Conservation (phyloP, 192 early-diverging fungal genomes). For the Neocallimastix lanati region DNA sequence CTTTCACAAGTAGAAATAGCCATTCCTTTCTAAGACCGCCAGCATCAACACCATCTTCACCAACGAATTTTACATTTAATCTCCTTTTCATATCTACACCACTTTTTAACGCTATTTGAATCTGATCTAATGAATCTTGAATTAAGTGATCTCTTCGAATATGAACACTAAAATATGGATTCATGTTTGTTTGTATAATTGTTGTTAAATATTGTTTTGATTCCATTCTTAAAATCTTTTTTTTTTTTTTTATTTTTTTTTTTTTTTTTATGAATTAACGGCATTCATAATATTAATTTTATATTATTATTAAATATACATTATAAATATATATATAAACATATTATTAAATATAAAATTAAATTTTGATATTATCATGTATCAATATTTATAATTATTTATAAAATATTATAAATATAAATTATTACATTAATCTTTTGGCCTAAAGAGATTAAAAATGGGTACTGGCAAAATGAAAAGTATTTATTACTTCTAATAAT, state of each 20-base stretch:
- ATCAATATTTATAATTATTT: too few species aligned
- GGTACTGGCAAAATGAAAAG: conserved; percentile 36
- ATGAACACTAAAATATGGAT: conserved; percentile 27
- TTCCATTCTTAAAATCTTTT: conserved; percentile 6
- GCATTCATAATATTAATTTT: too few species aligned
- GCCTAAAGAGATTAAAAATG: conserved; percentile 29
- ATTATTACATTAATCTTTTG: conserved; percentile 26
- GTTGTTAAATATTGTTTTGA: conserved; percentile 13
- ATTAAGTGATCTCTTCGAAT: conserved; percentile 21
- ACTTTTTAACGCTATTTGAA: conserved; percentile 9
- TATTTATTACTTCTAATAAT: too few species aligned
- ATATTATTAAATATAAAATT: too few species aligned
- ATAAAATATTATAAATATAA: too few species aligned
- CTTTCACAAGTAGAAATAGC: conserved; percentile 72
- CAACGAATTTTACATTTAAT: conserved; percentile 23
- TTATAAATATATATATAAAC: too few species aligned
- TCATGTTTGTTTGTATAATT: conserved; percentile 21
- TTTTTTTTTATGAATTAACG: too few species aligned
- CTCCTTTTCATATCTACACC: conserved; percentile 32
- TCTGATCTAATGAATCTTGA: conserved; percentile 28
- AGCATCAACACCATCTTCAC: conserved; percentile 61
- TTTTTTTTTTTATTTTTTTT: too few species aligned
- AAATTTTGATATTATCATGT: too few species aligned
- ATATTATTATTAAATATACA: too few species aligned
- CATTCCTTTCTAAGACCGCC: conserved; percentile 92